Conservation (phyloP, 1,284 basidiomycete species). For the Leccinum pseudoinsigne region DNA sequence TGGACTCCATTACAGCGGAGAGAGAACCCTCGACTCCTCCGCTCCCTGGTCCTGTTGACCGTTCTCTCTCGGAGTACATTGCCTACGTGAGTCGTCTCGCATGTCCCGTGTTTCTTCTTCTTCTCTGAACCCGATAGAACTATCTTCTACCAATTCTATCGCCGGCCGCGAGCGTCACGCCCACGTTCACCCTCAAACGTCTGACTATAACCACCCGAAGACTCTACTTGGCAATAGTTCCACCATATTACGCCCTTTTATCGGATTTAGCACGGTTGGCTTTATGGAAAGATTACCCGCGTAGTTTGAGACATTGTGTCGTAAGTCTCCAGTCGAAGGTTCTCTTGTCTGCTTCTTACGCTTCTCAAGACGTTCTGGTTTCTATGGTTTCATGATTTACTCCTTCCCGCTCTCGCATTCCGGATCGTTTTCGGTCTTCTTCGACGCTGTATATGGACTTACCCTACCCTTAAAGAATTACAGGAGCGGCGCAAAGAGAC, state of each 20-base stretch:
- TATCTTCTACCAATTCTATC: slow-evolving; percentile 50
- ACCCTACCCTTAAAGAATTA: slow-evolving; percentile 56
- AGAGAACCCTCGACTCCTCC: slow-evolving; percentile 2
- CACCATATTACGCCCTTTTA: slow-evolving; percentile 50
- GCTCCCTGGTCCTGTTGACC: slow-evolving; percentile 16
- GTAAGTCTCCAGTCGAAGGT: slow-evolving; percentile 38
- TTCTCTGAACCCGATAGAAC: slow-evolving; percentile 33
- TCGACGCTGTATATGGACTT: slow-evolving; percentile 48
- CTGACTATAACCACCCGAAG: slow-evolving; percentile 53
- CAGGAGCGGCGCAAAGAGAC: slow-evolving; percentile 49
- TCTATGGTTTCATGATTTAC: slow-evolving; percentile 59
- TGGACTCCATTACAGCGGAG: background rate
- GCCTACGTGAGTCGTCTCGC: slow-evolving; percentile 37
- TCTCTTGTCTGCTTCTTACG: slow-evolving; percentile 12
- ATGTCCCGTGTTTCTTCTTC: background rate
- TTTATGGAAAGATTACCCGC: slow-evolving; percentile 51
- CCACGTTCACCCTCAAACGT: slow-evolving; percentile 53
- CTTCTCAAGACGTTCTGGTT: slow-evolving; percentile 55
- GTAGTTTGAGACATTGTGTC: slow-evolving; percentile 49
- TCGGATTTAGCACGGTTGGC: slow-evolving; percentile 44
- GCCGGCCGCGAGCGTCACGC: slow-evolving; percentile 35
- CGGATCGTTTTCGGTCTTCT: slow-evolving; percentile 50
- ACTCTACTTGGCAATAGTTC: slow-evolving; percentile 52
- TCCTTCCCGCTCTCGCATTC: slow-evolving; percentile 51
- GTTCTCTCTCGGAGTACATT: slow-evolving; percentile 39